Conservation (phyloP, 2,329 filamentous ascomycete genomes). For the Xylariaceae sp. region DNA sequence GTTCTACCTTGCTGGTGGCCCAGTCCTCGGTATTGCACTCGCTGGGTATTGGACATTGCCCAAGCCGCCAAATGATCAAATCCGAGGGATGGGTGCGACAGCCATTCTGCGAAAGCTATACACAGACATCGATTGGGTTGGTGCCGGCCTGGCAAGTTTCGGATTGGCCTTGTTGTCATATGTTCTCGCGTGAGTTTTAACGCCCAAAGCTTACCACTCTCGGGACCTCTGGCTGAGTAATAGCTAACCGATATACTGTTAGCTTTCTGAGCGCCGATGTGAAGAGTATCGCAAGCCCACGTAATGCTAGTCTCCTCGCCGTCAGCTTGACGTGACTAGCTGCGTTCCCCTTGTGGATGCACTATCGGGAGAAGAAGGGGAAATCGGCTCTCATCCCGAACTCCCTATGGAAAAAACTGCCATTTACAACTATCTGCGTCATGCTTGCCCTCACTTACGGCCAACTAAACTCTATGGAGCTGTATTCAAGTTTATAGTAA, state of each 20-base stretch:
- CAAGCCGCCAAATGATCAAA: background rate
- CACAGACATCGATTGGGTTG: constrained; percentile 5
- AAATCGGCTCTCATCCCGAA: constrained; percentile 53
- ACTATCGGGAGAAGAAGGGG: constrained; percentile 3
- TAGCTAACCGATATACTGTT: background rate
- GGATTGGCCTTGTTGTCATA: constrained; percentile 4
- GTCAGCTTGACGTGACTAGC: background rate
- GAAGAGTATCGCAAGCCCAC: background rate
- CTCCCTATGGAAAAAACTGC: constrained; percentile 51
- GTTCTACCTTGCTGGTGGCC: constrained; percentile 2
- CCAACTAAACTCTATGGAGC: constrained; percentile 43
- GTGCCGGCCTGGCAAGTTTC: background rate
- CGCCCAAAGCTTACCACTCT: too few relatives aligned
- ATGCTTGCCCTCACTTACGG: constrained; percentile 42
- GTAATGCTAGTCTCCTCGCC: background rate
- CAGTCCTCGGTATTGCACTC: background rate
- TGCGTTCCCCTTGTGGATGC: constrained; percentile 44
- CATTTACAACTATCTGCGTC: constrained; percentile 51
- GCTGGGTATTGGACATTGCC: background rate
- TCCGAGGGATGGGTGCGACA: background rate
- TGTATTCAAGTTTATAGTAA: constrained; percentile 42
- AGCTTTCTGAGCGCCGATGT: background rate
- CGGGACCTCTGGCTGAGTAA: too few relatives aligned
- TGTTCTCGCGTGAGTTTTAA: constrained; percentile 2
- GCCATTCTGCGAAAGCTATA: background rate